Percentiles rank a stretch among this genome's conserved stretches.
Evolutionary conservation across 257 asterid genomes (phyloP).

Genomic region (Capsicum pubescens): DNA sequence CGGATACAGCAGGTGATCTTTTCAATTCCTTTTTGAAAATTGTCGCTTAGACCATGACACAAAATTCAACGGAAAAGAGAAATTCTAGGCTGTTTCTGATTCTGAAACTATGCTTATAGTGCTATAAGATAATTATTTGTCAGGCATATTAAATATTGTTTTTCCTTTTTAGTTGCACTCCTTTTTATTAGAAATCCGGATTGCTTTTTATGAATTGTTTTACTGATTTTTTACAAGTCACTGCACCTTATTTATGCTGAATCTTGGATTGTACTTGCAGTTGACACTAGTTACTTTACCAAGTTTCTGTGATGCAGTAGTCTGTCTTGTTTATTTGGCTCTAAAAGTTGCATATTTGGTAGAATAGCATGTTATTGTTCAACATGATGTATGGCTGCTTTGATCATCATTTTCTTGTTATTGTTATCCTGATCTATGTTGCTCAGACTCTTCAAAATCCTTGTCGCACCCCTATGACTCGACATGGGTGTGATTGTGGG

Average conservation of each 20-base stretch:
- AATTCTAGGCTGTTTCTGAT: constrained; percentile 18
- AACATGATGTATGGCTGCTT: neutral
- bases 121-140: constrained; percentile 26
- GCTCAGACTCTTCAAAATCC: too few species aligned
- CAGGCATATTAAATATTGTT: constrained; percentile 4
- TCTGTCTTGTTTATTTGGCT: constrained; percentile 17
- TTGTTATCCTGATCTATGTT: neutral
- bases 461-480: too few species aligned
- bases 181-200: neutral
- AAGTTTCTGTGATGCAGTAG: constrained; percentile 4
- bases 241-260: neutral
- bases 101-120: constrained; percentile 17
- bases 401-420: constrained; percentile 20
- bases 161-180: neutral
- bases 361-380: constrained; percentile 1
- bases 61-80: constrained; percentile 22
- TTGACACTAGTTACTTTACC: constrained; percentile 16
- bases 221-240: neutral
- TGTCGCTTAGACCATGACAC: neutral
- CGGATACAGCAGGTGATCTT: constrained; percentile 79
- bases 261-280: constrained; percentile 21
- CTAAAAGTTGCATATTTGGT: constrained; percentile 1
- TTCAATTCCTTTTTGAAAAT: neutral
- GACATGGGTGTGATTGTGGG: too few species aligned
- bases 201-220: neutral